These are phyloP conservation scores for Fusarium globosum DNA, from an alignment of 2,329 filamentous ascomycete genomes.

Conservation along the genomic window DNA sequence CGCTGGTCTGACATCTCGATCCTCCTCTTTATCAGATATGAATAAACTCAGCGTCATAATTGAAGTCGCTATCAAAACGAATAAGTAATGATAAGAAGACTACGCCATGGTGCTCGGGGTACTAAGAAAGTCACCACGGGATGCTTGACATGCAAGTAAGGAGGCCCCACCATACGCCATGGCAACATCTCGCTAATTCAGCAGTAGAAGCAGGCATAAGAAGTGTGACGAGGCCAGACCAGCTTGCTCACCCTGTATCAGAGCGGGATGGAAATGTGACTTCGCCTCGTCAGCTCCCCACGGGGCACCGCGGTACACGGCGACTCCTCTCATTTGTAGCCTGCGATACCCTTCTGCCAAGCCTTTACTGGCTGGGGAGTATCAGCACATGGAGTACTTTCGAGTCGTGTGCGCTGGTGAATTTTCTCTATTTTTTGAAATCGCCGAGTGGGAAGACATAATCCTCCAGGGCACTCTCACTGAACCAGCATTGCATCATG, in stretches of 20 bases:
- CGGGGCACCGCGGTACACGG: neutral
- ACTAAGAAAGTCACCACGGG: neutral
- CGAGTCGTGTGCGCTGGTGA: neutral
- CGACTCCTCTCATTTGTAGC: neutral
- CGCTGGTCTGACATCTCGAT: neutral
- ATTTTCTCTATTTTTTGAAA: neutral
- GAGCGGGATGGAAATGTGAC: neutral
- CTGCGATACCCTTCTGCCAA: neutral
- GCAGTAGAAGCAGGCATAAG: neutral
- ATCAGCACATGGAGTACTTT: neutral
- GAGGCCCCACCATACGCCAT: rapidly evolving
- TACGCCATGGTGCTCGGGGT: neutral
- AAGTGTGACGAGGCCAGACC: neutral
- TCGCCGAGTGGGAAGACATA: neutral
- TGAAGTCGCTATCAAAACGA: rapidly evolving
- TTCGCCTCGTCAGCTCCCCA: neutral
- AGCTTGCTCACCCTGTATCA: neutral
- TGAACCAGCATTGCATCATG: neutral
- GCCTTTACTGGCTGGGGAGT: neutral
- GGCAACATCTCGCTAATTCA: rapidly evolving
- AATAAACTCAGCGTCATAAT: too few species aligned
- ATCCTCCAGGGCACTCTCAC: neutral
- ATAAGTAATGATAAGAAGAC: neutral
- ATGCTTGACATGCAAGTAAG: neutral
- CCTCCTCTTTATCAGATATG: neutral